A percentile compares a stretch with the other conserved stretches of the same genome.
These are phyloP conservation scores for Ustilago nuda DNA, from an alignment of 1,284 basidiomycete species.

Conservation along the genomic window DNA sequence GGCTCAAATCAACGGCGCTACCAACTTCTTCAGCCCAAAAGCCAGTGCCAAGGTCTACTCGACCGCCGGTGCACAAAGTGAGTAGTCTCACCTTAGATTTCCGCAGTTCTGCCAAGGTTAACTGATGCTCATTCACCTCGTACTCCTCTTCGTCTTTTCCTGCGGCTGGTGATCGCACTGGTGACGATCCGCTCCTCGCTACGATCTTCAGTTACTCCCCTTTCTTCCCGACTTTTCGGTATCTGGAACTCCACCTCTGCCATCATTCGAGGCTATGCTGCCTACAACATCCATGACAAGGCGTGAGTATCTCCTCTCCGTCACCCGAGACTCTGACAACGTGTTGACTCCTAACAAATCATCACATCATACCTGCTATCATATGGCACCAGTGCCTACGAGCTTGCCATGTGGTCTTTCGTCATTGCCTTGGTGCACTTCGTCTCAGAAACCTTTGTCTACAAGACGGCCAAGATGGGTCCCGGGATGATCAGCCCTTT, in stretches of 20 bases:
- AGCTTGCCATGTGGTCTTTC: slow-evolving; percentile 87
- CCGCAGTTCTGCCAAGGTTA: too few species aligned
- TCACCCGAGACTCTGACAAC: neutral
- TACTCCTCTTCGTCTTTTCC: neutral
- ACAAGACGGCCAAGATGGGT: slow-evolving; percentile 78
- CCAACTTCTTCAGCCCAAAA: slow-evolving; percentile 56
- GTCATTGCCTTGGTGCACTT: slow-evolving; percentile 91
- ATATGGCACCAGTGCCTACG: slow-evolving; percentile 73
- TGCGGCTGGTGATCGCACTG: neutral
- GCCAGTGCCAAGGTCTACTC: slow-evolving; percentile 64
- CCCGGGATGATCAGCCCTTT: slow-evolving; percentile 80
- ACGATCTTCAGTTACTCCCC: slow-evolving; percentile 50
- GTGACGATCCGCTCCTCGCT: neutral
- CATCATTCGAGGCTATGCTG: slow-evolving; percentile 61
- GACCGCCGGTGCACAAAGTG: slow-evolving; percentile 43
- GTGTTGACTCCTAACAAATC: neutral
- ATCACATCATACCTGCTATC: neutral
- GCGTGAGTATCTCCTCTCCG: slow-evolving; percentile 26
- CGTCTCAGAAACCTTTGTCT: slow-evolving; percentile 84
- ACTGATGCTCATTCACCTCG: too few species aligned
- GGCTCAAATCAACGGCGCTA: slow-evolving; percentile 60
- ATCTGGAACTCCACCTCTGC: slow-evolving; percentile 67
- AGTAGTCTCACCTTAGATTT: neutral
- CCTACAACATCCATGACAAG: slow-evolving; percentile 63
- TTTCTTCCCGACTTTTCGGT: slow-evolving; percentile 64